These are phyloP conservation scores for Debaryomycetaceae sp. DNA, from an alignment of 1,139 yeast genomes.

Conservation along the genomic window DNA sequence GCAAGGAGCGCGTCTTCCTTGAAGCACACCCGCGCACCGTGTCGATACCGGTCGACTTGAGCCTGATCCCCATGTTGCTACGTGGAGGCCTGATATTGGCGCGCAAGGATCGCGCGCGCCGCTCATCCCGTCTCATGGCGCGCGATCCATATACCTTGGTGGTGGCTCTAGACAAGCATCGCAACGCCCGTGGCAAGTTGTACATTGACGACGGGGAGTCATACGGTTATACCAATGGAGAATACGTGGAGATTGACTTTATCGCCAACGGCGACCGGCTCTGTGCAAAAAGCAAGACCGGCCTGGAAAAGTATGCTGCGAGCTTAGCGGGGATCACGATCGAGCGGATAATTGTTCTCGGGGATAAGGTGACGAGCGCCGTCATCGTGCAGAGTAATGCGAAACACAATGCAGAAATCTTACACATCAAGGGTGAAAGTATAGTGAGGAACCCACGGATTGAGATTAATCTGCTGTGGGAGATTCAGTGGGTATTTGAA, in stretches of 20 bases:
- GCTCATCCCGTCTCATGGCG: constrained; percentile 68
- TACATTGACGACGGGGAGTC: constrained; percentile 84
- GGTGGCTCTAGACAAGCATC: constrained; percentile 43
- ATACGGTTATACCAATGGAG: constrained; percentile 43
- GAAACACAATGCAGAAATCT: constrained; percentile 19
- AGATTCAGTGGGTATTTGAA: constrained; percentile 10
- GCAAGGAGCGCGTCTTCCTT: neutral
- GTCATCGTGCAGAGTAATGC: constrained; percentile 23
- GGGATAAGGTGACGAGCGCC: constrained; percentile 8
- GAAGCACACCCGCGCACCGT: constrained; percentile 9
- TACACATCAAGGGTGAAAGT: constrained; percentile 9
- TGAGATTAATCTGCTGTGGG: constrained; percentile 41
- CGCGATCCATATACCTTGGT: constrained; percentile 77
- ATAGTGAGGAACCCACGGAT: constrained; percentile 47
- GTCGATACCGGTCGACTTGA: constrained; percentile 33
- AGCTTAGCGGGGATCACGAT: constrained; percentile 23
- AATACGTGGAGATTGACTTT: constrained; percentile 33
- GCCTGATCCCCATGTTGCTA: constrained; percentile 59
- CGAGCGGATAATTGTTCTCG: constrained; percentile 49
- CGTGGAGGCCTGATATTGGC: constrained; percentile 71
- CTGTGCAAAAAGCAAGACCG: constrained; percentile 8
- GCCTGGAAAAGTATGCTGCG: constrained; percentile 8
- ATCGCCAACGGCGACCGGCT: constrained; percentile 7
- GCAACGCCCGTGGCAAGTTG: constrained; percentile 43
- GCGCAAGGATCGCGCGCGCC: constrained; percentile 62